phyloP scores from a whole-genome alignment of 495 filamentous ascomycete species.

The Penicillium silybi region DNA sequence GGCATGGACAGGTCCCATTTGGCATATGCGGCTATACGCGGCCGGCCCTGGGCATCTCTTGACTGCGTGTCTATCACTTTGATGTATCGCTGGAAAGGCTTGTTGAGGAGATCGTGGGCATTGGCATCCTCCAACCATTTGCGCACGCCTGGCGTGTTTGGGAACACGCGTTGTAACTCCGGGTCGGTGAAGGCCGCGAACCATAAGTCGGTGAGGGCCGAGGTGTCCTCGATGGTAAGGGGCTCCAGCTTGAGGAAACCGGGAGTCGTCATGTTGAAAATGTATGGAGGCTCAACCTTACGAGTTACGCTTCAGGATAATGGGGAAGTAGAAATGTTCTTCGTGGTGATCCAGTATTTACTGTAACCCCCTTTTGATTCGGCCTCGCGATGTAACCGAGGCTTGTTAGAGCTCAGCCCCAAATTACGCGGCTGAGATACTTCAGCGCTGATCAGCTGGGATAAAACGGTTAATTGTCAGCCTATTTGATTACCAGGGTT shows the following conservation, averaged over 20 bases:
- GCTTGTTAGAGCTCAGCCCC: not conserved
- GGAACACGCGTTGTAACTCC: conserved; percentile 13
- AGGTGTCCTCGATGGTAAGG: conserved; percentile 21
- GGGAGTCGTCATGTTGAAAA: not conserved
- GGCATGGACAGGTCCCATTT: conserved; percentile 25
- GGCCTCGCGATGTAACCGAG: not conserved
- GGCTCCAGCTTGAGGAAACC: conserved; percentile 11
- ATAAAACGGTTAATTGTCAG: not conserved
- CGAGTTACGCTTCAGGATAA: not conserved
- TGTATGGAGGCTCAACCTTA: not conserved
- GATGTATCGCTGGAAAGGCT: conserved; percentile 25
- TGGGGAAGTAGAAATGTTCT: not conserved
- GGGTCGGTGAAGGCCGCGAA: conserved; percentile 28
- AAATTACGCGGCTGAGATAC: not conserved
- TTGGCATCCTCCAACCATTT: conserved; percentile 22
- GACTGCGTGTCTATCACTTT: conserved; percentile 23
- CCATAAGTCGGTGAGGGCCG: conserved; percentile 21
- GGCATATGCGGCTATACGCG: conserved; percentile 24
- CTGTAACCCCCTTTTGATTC: not conserved
- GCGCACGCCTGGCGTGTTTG: conserved; percentile 23
- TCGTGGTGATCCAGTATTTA: not conserved
- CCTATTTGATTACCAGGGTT: not conserved
- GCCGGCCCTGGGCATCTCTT: conserved; percentile 9
- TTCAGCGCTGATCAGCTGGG: not conserved
- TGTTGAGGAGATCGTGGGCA: conserved; percentile 16